Evolutionary conservation across 768 basidiomycete genomes (phyloP).

Genomic region (Dendrothele bispora): DNA sequence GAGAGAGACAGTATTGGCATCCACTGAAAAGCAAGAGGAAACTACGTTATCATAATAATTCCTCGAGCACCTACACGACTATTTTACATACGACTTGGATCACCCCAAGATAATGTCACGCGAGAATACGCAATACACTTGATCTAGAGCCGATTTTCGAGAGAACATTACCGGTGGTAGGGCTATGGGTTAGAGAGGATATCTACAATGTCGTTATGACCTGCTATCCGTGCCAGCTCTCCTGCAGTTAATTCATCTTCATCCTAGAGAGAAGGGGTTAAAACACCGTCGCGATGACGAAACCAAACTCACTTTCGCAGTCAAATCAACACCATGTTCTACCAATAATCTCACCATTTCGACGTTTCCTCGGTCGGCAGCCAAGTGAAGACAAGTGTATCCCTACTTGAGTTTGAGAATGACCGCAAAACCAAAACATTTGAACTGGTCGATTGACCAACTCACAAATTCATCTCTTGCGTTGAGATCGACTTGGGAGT

Average conservation of each 20-base stretch:
- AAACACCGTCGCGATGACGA: constrained; percentile 1
- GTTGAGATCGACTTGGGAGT: constrained; percentile 53
- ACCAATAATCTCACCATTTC: constrained; percentile 60
- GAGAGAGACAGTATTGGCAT: no score
- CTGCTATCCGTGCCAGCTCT: constrained; percentile 62
- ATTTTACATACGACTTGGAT: no score
- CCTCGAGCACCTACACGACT: no score
- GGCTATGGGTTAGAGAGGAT: constrained; percentile 24
- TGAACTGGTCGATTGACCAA: no score
- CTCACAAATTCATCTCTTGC: constrained; percentile 73
- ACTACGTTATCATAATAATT: no score
- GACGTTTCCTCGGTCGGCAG: constrained; percentile 76
- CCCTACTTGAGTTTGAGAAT: constrained; percentile 49
- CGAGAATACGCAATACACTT: no score
- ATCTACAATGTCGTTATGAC: constrained; percentile 52
- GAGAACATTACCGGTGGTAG: no score
- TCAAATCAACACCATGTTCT: constrained; percentile 59
- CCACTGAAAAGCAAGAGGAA: no score
- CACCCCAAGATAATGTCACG: no score
- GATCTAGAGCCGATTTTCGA: no score
- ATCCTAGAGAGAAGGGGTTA: constrained; percentile 45
- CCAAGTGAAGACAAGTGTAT: constrained; percentile 85
- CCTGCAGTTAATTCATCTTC: constrained; percentile 59
- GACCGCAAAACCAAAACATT: not conserved
- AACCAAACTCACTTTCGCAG: constrained; percentile 52